These are phyloP conservation scores for Alternaria solani DNA, from an alignment of 2,329 filamentous ascomycete genomes.

Conservation along the genomic window DNA sequence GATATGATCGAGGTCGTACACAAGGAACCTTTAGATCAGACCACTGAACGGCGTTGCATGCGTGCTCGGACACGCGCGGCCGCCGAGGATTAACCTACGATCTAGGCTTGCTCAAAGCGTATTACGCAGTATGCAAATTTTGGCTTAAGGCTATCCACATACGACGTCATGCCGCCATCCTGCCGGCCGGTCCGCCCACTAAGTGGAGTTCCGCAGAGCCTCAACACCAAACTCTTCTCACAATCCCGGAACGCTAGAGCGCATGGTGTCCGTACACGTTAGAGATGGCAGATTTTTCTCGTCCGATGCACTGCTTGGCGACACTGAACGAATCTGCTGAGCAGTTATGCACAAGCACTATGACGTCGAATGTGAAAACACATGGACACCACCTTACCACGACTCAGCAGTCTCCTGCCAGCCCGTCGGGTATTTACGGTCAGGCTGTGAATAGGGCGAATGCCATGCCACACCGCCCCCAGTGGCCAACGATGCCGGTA, in stretches of 20 bases:
- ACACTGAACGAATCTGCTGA: conserved; percentile 1
- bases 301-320: conserved; percentile 5
- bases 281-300: conserved; percentile 15
- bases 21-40: conserved; percentile 11
- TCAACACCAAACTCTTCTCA: conserved; percentile 25
- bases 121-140: conserved; percentile 6
- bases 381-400: neutral
- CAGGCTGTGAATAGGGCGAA: conserved; percentile 5
- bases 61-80: conserved; percentile 14
- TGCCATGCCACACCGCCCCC: conserved; percentile 7
- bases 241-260: conserved; percentile 17
- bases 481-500: conserved; percentile 13
- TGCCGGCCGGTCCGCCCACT: conserved; percentile 14
- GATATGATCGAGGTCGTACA: neutral
- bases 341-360: neutral
- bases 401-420: conserved; percentile 1
- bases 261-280: conserved; percentile 15
- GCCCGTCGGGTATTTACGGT: conserved; percentile 20
- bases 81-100: neutral
- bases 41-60: conserved; percentile 5
- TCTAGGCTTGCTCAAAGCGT: neutral
- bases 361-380: conserved; percentile 9
- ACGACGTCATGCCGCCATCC: conserved; percentile 17
- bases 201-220: conserved; percentile 33
- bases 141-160: conserved; percentile 11